A percentile compares a stretch with the other conserved stretches of the same genome.
Evolutionary conservation across 441 rosid genomes (phyloP).

Genomic region (Eutrema salsugineum): DNA sequence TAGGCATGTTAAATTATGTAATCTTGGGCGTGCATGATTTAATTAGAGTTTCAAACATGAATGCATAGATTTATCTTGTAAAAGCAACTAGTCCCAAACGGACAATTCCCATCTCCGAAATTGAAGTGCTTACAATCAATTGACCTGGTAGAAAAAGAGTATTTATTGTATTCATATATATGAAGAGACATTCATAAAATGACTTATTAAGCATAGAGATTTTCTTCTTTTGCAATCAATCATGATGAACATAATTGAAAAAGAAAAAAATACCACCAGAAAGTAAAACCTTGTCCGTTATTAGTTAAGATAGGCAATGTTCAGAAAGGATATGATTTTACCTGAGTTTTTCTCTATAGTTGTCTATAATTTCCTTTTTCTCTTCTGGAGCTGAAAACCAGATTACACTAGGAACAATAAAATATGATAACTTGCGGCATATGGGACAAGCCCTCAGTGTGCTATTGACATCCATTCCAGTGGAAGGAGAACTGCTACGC

Average conservation of each 20-base stretch:
- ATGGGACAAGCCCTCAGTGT: slow-evolving; percentile 88
- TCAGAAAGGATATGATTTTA: slow-evolving; percentile 24
- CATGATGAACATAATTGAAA: neutral
- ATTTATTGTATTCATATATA: slow-evolving; percentile 1
- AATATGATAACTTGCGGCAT: slow-evolving; percentile 85
- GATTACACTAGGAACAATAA: slow-evolving; percentile 55
- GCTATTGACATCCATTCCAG: slow-evolving; percentile 85
- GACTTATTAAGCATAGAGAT: neutral
- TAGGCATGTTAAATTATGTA: neutral
- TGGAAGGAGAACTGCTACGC: slow-evolving; percentile 87
- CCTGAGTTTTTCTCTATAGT: slow-evolving; percentile 88
- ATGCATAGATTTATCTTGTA: slow-evolving; percentile 62
- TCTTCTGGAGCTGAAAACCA: slow-evolving; percentile 93
- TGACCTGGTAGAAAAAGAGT: slow-evolving; percentile 45
- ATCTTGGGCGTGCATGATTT: neutral
- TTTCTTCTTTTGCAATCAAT: slow-evolving; percentile 4
- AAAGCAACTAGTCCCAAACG: slow-evolving; percentile 95
- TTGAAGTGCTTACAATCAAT: slow-evolving; percentile 94
- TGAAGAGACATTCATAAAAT: neutral
- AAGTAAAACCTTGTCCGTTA: neutral
- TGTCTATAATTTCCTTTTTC: slow-evolving; percentile 76
- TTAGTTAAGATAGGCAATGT: neutral
- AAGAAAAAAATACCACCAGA: neutral
- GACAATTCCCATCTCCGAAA: slow-evolving; percentile 91
- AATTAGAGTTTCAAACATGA: slow-evolving; percentile 3